phyloP scores from a whole-genome alignment of 2,329 filamentous ascomycete genomes.

The Fusarium incarnatum region DNA sequence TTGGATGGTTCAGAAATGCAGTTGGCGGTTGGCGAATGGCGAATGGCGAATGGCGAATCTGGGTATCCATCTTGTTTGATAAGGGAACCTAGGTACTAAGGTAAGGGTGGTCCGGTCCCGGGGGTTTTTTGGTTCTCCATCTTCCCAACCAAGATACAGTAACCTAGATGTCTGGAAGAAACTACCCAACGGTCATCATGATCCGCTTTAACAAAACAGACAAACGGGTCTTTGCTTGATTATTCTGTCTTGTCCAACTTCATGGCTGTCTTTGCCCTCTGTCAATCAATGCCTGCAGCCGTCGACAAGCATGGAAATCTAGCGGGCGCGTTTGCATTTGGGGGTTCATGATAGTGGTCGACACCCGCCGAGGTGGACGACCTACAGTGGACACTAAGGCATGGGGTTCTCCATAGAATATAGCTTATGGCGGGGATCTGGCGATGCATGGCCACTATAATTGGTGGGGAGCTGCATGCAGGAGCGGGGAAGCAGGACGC shows the following conservation, averaged over 20 bases:
- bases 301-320: slow-evolving; percentile 15
- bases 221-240: not conserved
- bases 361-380: slow-evolving; percentile 27
- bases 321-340: slow-evolving; percentile 14
- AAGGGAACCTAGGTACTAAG: not conserved
- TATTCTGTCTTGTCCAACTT: not conserved
- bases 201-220: not conserved
- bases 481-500: slow-evolving; percentile 34
- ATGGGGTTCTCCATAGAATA: slow-evolving; percentile 3
- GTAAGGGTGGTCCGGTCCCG: slow-evolving; percentile 28
- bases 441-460: slow-evolving; percentile 7
- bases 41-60: slow-evolving; percentile 39
- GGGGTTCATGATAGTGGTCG: slow-evolving; percentile 36
- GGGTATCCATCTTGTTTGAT: not conserved
- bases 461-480: slow-evolving; percentile 32
- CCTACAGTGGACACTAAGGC: not conserved
- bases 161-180: not conserved
- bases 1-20: slow-evolving; percentile 12
- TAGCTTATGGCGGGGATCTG: slow-evolving; percentile 39
- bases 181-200: not conserved
- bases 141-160: not conserved
- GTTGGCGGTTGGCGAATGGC: slow-evolving; percentile 37
- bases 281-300: not conserved
- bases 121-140: not conserved
- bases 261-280: not conserved